Conservation (phyloP, 164 flowering plant species). For the Vitis amurensis region DNA sequence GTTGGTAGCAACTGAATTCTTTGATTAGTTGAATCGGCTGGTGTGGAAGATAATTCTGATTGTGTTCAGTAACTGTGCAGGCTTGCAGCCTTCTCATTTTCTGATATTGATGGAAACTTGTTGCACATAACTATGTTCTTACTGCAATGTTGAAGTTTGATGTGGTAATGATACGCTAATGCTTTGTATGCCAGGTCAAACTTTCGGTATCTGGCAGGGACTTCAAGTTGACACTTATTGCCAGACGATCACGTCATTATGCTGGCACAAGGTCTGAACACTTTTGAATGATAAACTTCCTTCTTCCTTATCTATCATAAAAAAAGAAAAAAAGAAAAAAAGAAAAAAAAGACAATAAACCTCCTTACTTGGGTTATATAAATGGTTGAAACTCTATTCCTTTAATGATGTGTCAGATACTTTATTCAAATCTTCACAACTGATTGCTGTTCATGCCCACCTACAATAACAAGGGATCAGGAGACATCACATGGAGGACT, state of each 20-base stretch:
- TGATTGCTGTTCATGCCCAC: not conserved
- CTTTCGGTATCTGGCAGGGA: constrained; percentile 61
- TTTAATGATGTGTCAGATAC: not conserved
- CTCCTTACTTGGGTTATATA: not conserved
- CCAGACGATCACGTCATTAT: constrained; percentile 95
- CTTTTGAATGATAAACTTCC: not conserved
- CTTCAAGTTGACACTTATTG: constrained; percentile 81
- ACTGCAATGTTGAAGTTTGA: not conserved
- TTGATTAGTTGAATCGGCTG: not conserved
- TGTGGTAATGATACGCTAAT: constrained; percentile 8
- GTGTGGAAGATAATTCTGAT: not conserved
- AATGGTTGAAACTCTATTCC: not conserved
- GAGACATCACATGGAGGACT: not conserved
- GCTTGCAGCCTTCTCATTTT: not conserved
- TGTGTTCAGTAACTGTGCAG: not conserved
- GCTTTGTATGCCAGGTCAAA: constrained; percentile 46
- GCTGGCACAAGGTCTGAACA: constrained; percentile 93
- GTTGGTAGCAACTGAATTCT: not conserved
- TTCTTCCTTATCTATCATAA: no score
- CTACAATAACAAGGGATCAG: not conserved
- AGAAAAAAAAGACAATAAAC: no score
- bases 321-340: no score
- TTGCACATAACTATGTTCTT: not conserved
- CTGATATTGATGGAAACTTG: not conserved
- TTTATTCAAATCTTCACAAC: not conserved